Base-by-base conservation (phyloP, 2,329 filamentous ascomycete species). In the Biscogniauxia marginata region DNA sequence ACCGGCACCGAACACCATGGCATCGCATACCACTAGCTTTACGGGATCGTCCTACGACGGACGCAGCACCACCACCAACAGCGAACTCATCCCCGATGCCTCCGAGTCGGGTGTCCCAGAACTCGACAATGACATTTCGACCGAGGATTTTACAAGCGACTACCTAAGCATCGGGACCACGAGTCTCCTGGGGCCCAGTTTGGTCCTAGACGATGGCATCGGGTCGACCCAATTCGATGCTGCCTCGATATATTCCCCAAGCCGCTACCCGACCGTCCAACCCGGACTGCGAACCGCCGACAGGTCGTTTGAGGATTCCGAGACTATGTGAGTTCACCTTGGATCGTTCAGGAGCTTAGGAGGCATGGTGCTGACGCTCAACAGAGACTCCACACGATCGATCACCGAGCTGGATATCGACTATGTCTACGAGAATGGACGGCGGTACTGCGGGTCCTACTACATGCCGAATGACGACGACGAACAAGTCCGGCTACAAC, bases 401-500 rank as follows among this genome's bases (percentile, higher is more conserved):
- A 66, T 81, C 50, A 79, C 76, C 66, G 77, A 76, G 44, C 70
- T 73, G 55, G 79, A 81, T 59, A 74, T 87, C 25, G 79, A 84
- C 65, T 81, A 82, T 60, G 75, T 83, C 53, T 74, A 81, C 58
- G 84, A 88, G 59, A 81, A 88, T 70, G 83, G 79, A 46, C 82
- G 86, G 20, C 79, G 86, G 61, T 86, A 85, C 66, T 85, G 86
- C 65, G 76, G 81, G 30, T 77, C 78, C 30, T 88, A 87, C 65
- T 84, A 78, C 68, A 85, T 88, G 79, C 86, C 86, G 13, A 87
- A 87, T 68, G 86, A 88, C 64, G 82, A 87, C 47, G 72, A 78
- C 47, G 86, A 89, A 66, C 84, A 87, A 69, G 83, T 84, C 47
- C 82, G 86, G 45, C 70, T 87, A 50, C 80, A 82, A 56, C 75